Conservation (phyloP, 257 asterid genomes). For the Lavandula angustifolia region DNA sequence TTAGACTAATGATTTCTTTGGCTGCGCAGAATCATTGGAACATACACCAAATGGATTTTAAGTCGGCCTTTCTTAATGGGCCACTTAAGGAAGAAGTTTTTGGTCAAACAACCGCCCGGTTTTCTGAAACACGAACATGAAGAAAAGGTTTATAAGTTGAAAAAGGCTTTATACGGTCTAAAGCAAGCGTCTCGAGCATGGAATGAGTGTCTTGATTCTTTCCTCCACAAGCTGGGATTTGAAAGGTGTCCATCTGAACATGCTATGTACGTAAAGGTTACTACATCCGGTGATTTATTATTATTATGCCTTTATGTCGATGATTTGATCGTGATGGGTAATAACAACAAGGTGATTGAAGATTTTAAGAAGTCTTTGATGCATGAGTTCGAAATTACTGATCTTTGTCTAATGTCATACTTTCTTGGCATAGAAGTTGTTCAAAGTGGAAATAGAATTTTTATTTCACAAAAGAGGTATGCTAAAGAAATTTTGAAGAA, state of each 20-base stretch:
- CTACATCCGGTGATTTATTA: constrained; percentile 19
- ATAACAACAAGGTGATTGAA: constrained; percentile 5
- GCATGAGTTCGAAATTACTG: constrained; percentile 27
- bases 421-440: constrained; percentile 20
- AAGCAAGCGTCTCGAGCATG: constrained; percentile 32
- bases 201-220: constrained; percentile 17
- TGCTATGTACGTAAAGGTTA: constrained; percentile 15
- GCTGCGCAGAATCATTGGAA: constrained; percentile 22
- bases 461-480: constrained; percentile 23
- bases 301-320: constrained; percentile 24
- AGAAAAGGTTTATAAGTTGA: background rate
- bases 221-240: background rate
- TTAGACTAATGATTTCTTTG: constrained; percentile 10
- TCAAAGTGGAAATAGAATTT: constrained; percentile 10
- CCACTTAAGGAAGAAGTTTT: background rate
- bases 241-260: constrained; percentile 21
- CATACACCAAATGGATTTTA: constrained; percentile 21
- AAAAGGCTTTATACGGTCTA: constrained; percentile 18
- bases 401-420: constrained; percentile 24
- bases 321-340: constrained; percentile 25
- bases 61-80: background rate
- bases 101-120: background rate
- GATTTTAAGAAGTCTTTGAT: constrained; percentile 18
- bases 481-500: constrained; percentile 14
- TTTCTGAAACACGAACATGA: background rate